A percentile compares a stretch with the other conserved stretches of the same genome.
phyloP scores from a whole-genome alignment of 257 asterid genomes.

The Nyctanthes arbortristis region DNA sequence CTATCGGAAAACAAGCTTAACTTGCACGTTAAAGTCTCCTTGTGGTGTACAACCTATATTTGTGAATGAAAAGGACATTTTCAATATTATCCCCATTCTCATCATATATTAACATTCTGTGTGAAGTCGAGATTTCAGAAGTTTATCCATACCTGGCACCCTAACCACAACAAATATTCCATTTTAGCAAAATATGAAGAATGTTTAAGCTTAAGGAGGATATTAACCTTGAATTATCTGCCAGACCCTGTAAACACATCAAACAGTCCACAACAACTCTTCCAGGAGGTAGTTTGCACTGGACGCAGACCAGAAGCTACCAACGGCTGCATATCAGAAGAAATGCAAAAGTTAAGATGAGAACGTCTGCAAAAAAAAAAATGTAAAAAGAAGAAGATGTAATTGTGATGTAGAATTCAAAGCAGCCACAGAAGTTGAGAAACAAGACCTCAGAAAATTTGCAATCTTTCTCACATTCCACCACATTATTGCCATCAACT shows the following conservation, averaged over 20 bases:
- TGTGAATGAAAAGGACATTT: no score
- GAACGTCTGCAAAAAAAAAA: not conserved
- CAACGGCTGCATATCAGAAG: slow-evolving; percentile 36
- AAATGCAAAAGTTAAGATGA: not conserved
- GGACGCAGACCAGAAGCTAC: slow-evolving; percentile 35
- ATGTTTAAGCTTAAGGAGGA: not conserved
- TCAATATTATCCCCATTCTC: no score
- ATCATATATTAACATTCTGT: no score
- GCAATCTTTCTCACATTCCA: slow-evolving; percentile 27
- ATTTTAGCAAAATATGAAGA: not conserved
- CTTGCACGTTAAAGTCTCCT: no score
- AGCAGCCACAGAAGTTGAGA: not conserved
- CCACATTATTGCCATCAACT: slow-evolving; percentile 24
- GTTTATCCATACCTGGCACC: no score
- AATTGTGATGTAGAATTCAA: not conserved
- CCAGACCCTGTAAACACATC: slow-evolving; percentile 50
- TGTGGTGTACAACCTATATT: no score
- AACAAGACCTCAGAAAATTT: slow-evolving; percentile 45
- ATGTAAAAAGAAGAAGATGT: not conserved
- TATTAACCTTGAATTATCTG: slow-evolving; percentile 41
- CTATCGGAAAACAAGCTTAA: no score
- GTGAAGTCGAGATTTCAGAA: no score
- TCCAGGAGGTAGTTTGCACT: slow-evolving; percentile 32
- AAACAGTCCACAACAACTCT: no score
- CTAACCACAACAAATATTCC: not conserved